Conservation (phyloP, 352 stramenopile species). For the Phytophthora sp. region DNA sequence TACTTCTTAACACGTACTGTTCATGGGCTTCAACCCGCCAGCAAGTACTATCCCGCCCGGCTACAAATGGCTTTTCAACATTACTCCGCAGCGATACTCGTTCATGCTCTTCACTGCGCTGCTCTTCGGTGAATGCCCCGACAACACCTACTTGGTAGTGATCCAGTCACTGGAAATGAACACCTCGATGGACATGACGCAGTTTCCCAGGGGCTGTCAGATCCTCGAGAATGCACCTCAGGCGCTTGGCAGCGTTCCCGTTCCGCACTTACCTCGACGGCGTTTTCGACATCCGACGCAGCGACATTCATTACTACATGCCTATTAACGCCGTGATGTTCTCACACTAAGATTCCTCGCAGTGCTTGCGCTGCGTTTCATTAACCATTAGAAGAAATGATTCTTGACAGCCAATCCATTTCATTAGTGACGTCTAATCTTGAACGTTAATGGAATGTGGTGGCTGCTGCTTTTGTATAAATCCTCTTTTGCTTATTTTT, state of each 20-base stretch:
- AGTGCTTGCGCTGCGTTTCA: constrained; percentile 47
- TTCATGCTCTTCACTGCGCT: constrained; percentile 33
- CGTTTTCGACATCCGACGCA: constrained; percentile 42
- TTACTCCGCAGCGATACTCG: constrained; percentile 42
- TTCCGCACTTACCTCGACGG: constrained; percentile 42
- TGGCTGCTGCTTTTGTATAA: too few species aligned
- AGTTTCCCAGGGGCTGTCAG: constrained; percentile 36
- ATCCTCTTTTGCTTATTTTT: too few species aligned
- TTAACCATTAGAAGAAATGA: constrained; percentile 60
- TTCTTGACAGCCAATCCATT: too few species aligned
- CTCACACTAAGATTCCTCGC: constrained; percentile 46
- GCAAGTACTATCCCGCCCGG: constrained; percentile 29
- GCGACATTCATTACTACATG: constrained; percentile 42
- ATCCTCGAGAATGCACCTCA: constrained; percentile 32
- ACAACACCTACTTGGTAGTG: constrained; percentile 29
- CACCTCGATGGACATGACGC: constrained; percentile 20
- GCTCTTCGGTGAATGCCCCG: constrained; percentile 35
- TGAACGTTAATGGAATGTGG: too few species aligned
- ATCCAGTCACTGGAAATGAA: constrained; percentile 15
- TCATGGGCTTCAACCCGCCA: constrained; percentile 58
- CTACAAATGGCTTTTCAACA: constrained; percentile 47
- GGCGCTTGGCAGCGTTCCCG: constrained; percentile 25
- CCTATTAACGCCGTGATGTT: constrained; percentile 35
- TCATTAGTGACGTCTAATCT: too few species aligned
- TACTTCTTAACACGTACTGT: constrained; percentile 55